These are phyloP conservation scores for Dipteronia sinensis DNA, from an alignment of 345 rosid species.

Conservation along the genomic window DNA sequence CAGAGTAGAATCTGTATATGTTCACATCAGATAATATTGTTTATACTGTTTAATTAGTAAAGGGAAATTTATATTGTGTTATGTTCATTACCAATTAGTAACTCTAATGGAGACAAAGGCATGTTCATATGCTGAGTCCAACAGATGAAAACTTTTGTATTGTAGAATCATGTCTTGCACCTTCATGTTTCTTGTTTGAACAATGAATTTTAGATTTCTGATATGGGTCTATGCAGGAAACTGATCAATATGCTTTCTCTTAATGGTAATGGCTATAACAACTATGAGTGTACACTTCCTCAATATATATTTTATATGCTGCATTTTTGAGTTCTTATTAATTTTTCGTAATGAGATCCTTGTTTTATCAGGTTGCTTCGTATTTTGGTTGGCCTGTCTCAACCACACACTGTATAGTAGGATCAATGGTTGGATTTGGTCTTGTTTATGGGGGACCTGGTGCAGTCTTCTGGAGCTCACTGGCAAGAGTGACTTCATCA, in stretches of 20 bases:
- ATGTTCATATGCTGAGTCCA: neutral
- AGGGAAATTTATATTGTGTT: neutral
- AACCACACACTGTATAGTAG: conserved; percentile 94
- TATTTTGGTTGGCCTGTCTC: conserved; percentile 97
- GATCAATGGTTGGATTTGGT: conserved; percentile 98
- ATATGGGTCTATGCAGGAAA: neutral
- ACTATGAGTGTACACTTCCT: too few relatives aligned
- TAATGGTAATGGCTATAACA: too few relatives aligned
- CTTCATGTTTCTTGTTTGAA: neutral
- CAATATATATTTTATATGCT: neutral
- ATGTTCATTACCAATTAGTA: neutral
- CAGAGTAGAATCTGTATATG: neutral
- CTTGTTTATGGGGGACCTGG: conserved; percentile 91
- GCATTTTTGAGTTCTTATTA: conserved; percentile 10
- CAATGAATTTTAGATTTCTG: neutral
- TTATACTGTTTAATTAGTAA: neutral
- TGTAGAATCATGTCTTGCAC: neutral
- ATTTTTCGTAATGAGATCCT: conserved; percentile 1
- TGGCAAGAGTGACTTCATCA: conserved; percentile 86
- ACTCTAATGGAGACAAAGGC: neutral
- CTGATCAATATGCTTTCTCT: too few relatives aligned
- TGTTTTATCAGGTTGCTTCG: conserved; percentile 69
- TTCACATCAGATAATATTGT: neutral
- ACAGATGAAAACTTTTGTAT: neutral
- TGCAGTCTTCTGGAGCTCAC: conserved; percentile 95